Evolutionary conservation across 78 protist species (phyloP).

Genomic region (Dictyostelium purpureum): DNA sequence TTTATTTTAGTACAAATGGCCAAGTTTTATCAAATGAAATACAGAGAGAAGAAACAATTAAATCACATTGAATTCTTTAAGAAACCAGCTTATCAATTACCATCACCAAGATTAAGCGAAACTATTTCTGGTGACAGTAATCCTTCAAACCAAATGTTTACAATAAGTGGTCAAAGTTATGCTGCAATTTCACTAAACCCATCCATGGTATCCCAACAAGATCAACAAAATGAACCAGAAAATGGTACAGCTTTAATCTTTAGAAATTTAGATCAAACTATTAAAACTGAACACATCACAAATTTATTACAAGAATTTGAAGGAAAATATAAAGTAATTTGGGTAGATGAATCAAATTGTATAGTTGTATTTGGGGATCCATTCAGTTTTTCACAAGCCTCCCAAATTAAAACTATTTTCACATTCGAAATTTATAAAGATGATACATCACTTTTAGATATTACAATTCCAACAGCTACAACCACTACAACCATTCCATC

Average conservation of each 20-base stretch:
- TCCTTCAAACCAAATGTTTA: no score
- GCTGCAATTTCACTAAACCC: slow-evolving; percentile 34
- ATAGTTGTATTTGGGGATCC: slow-evolving; percentile 39
- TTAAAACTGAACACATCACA: slow-evolving; percentile 54
- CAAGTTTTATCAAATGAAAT: slow-evolving; percentile 35
- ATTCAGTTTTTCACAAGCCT: not conserved
- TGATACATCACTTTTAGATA: slow-evolving; percentile 24
- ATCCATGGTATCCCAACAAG: not conserved
- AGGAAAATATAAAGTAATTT: slow-evolving; percentile 42
- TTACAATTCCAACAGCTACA: not conserved
- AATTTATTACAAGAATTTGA: slow-evolving; percentile 45
- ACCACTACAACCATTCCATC: not conserved
- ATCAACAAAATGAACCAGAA: not conserved
- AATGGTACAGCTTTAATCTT: slow-evolving; percentile 26
- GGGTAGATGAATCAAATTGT: slow-evolving; percentile 54
- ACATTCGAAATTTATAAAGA: slow-evolving; percentile 8
- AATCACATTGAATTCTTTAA: slow-evolving; percentile 43
- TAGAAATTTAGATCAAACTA: slow-evolving; percentile 6
- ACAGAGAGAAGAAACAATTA: slow-evolving; percentile 16
- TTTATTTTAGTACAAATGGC: slow-evolving; percentile 44
- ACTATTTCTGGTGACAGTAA: not conserved
- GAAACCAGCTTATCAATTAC: slow-evolving; percentile 21
- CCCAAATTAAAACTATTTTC: slow-evolving; percentile 41
- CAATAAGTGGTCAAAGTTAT: slow-evolving; percentile 52
- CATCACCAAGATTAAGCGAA: slow-evolving; percentile 17